Base-by-base conservation (phyloP, 306 rosid genomes). In the Cyclanthera cordifolia region DNA sequence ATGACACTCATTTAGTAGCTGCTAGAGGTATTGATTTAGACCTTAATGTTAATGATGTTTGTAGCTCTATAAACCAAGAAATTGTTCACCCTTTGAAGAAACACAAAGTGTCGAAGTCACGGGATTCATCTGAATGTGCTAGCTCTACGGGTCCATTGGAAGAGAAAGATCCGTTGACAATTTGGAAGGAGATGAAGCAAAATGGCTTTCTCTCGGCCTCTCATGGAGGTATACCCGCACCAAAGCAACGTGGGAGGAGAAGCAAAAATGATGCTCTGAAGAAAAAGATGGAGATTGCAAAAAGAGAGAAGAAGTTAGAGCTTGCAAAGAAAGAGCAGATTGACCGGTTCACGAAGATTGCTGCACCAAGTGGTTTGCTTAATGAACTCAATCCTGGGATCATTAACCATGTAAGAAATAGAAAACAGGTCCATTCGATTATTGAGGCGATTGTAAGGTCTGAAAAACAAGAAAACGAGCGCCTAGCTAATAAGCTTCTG, bases 301-400 rank as follows among this genome's bases (percentile, higher is more conserved):
- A 86, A 86, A 86, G 71, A 76, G 99, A 88, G 86, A 85, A 79
- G 79, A 90, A 84, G 81, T 79, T 94, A 75, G 99, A 90, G 68
- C 79, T 85, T 51, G 88, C 99, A 39, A 94, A 86, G 88, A 88
- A 69, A 75, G 99, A 94, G 68, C 96, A 94, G 79, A 84, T 88
- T 21, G 87, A 73, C 72, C 77, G 84, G 81, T 94, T 94, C 21
- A 76, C 96, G 1, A 90, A 88, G 86, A 79, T 90, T 72, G 99
- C 97, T 60, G 99, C 99, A 78, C 99, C 99, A 60, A 90, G 96
- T 86, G 99, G 99, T 72, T 81, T 94, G 76, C 84, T 94, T 66
- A 88, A 79, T 77, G 97, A 82, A n/a, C 78, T 94, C 74, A 94
- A 94, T 80, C 99, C 99, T 4, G 96, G 97, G 78, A 94, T 94